phyloP scores from a whole-genome alignment of 352 stramenopile species.

The Phytophthora megakarya region DNA sequence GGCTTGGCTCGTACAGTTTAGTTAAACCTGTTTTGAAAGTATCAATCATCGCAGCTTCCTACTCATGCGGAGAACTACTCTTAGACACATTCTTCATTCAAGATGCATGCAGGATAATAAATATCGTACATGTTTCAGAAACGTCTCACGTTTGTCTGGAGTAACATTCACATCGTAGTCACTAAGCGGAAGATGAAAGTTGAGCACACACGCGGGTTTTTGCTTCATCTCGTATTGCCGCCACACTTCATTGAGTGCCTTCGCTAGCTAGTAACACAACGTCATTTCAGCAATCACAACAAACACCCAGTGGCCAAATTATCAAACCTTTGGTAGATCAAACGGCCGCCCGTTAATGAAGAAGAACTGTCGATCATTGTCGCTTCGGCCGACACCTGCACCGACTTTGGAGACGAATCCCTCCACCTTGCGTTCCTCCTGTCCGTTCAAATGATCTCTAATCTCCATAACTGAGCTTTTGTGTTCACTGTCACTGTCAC shows the following conservation, averaged over 20 bases:
- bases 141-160: slow-evolving; percentile 97
- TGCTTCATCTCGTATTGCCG: slow-evolving; percentile 89
- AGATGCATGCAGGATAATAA: not conserved
- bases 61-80: not conserved
- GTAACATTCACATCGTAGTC: slow-evolving; percentile 97
- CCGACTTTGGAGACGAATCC: slow-evolving; percentile 78
- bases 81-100: not conserved
- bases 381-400: slow-evolving; percentile 67
- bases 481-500: slow-evolving; percentile 28
- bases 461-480: slow-evolving; percentile 20
- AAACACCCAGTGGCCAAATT: not conserved
- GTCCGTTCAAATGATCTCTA: slow-evolving; percentile 24
- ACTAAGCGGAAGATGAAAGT: slow-evolving; percentile 87
- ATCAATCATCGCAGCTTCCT: slow-evolving; percentile 67
- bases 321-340: slow-evolving; percentile 85
- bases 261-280: slow-evolving; percentile 50
- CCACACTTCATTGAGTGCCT: slow-evolving; percentile 92
- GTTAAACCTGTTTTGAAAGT: slow-evolving; percentile 61
- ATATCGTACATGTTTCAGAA: slow-evolving; percentile 69
- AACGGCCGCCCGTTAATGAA: slow-evolving; percentile 97
- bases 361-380: slow-evolving; percentile 95
- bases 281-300: slow-evolving; percentile 6
- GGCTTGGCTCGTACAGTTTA: slow-evolving; percentile 66
- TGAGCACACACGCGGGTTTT: slow-evolving; percentile 94
- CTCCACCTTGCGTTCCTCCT: slow-evolving; percentile 49